Conservation (phyloP, 2,329 filamentous ascomycete genomes). For the Aspergillus tubingensis region DNA sequence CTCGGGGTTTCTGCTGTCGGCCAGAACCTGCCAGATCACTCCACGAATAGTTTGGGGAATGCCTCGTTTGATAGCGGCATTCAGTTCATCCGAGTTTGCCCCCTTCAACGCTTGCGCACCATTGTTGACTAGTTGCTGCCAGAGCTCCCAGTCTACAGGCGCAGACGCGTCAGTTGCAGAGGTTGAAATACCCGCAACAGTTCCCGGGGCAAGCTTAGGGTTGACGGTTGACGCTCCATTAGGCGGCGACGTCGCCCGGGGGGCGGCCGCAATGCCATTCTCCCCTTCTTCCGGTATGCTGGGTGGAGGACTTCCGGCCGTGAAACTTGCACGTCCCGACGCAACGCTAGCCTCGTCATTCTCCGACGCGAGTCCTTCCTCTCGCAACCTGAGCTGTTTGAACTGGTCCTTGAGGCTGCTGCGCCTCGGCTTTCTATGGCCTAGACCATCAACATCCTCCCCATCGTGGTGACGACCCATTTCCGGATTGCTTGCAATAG, state of each 20-base stretch:
- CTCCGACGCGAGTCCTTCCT: constrained; percentile 65
- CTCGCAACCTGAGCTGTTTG: constrained; percentile 72
- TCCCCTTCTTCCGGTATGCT: constrained; percentile 52
- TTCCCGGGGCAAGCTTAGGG: constrained; percentile 75
- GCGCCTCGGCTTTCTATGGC: constrained; percentile 52
- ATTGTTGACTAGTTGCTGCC: constrained; percentile 94
- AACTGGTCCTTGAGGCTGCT: constrained; percentile 77
- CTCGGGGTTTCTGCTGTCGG: constrained; percentile 91
- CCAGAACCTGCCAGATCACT: constrained; percentile 98
- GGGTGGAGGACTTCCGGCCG: constrained; percentile 52
- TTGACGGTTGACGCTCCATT: constrained; percentile 67
- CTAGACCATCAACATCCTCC: constrained; percentile 55
- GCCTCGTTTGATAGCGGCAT: constrained; percentile 84
- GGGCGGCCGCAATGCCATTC: constrained; percentile 34
- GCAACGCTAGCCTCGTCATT: constrained; percentile 57
- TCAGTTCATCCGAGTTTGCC: constrained; percentile 86
- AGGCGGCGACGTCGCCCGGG: constrained; percentile 34
- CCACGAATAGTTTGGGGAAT: constrained; percentile 94
- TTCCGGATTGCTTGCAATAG: constrained; percentile 77
- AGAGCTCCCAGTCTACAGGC: constrained; percentile 97
- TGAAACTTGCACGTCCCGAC: constrained; percentile 45
- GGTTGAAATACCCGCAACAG: constrained; percentile 76
- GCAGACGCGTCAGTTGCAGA: constrained; percentile 63
- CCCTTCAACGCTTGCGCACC: constrained; percentile 84
- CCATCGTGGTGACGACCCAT: constrained; percentile 72